Base-by-base conservation (phyloP, 2,329 filamentous ascomycete genomes). In the Tolypocladium album region DNA sequence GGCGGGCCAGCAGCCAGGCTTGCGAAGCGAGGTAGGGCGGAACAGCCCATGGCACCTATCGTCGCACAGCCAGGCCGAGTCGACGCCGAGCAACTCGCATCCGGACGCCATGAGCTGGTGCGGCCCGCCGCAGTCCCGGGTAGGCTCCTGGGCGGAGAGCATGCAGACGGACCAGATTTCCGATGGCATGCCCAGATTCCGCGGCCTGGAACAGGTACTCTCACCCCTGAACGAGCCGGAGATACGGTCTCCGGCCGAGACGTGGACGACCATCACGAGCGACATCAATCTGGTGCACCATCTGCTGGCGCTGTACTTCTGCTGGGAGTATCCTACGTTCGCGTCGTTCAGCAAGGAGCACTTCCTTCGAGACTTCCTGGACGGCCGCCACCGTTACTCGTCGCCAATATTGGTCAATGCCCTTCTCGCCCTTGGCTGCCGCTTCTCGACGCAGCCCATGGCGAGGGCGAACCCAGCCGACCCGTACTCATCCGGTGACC, bases 281-380 rank as follows among this genome's bases (percentile, higher is more conserved):
- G 85, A 89, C 64, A 66, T 75, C 15, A 73, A 70, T 15, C 78
- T 89, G 38, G 82, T 89, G 1, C 78, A 85, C 62, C 85, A 87
- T 65, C 76, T 89, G 12, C 72, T 89, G 58, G 78, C 82, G 0
- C 75, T 89, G 39, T 90, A 89, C 72, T 90, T 90, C 64, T 88
- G 86, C 74, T 90, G 88, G 82, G 84, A 88, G 64, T 89, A 91
- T 69, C 86, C 88, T 3, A 90, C 87, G 15, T 90, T 89, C 71
- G 84, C 87, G 4, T 84, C 88, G 2, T 79, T 91, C 53, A 88
- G 85, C 67, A 87, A 88, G 67, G 85, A 89, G 65, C 83, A 87
- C 67, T 90, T 90, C 66, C 75, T 88, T 61, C 78, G 79, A 58
- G 87, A 90, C 69, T 89, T 88, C 67, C 74, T 77, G 43, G 76